Evolutionary conservation across 129 eudicot genomes (phyloP), one percentile per base, ranked within the genome.

Genomic region (Centaurea solstitialis): DNA sequence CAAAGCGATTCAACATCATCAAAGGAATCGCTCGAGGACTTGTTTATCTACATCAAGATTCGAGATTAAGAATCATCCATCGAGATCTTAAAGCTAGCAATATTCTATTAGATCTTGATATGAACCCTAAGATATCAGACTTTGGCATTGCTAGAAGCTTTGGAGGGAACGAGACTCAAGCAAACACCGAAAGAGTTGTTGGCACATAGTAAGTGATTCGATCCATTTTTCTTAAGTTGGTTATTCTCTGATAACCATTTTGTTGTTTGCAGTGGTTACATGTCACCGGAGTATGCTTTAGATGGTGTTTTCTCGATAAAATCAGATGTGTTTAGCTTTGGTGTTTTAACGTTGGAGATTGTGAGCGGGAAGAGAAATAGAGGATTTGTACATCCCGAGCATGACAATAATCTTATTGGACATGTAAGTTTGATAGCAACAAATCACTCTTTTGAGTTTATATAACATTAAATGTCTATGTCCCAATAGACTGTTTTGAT

Each of bases 41-140:
- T 72, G 87, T 87, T 64, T 87, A 87, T 76, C 87, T 87, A 5
- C 87, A 83, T 79, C 85, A 83, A 76, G 90, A 87, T 87, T 87
- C 90, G 3, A 78, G 87, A 26, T 59, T 84, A 62, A 84, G 87
- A 79, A 84, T 84, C 76, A 84, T 84, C 84, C 87, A 84, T 71
- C 80, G 87, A 75, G 87, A 84, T 74, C 84, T 84, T 61, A 84
- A 84, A 75, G 87, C 87, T 1, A 76, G 87, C 78, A 84, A 84
- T 57, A 68, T 84, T 59, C 61, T 84, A 78, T 78, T 84, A 39
- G 87, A 84, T 80, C 69, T 59, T 0, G 85, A 85, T 22, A 80
- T 85, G 79, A 80, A 85, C 82, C 82, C 88, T 5, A 85, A 85
- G 68, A 85, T 85, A 80, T 85, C 88, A 35, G 88, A 85, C 74